Percentiles rank a stretch among this genome's conserved stretches.
phyloP scores from a whole-genome alignment of 2,329 filamentous ascomycete species.

The Curvularia spicifera region DNA sequence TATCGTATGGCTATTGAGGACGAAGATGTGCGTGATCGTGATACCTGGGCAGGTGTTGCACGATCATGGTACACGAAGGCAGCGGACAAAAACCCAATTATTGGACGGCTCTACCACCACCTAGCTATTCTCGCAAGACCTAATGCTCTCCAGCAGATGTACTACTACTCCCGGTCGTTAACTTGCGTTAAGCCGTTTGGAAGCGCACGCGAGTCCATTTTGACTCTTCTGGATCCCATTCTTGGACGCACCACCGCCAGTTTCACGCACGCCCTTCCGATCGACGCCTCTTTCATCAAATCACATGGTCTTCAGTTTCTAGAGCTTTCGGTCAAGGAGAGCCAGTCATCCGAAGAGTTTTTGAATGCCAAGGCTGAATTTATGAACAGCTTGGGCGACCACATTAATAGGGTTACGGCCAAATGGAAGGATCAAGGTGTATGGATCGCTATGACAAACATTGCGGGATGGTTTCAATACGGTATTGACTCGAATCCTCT shows the following conservation, averaged over 20 bases:
- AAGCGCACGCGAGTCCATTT: constrained; percentile 72
- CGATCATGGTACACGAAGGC: constrained; percentile 81
- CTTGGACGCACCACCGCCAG: constrained; percentile 46
- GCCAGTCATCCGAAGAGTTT: constrained; percentile 52
- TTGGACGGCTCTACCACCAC: constrained; percentile 86
- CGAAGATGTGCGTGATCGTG: constrained; percentile 73
- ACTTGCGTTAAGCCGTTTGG: constrained; percentile 71
- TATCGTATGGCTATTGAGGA: constrained; percentile 95
- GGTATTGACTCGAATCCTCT: no score
- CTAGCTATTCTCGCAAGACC: constrained; percentile 78
- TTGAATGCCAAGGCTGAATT: constrained; percentile 50
- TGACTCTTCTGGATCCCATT: constrained; percentile 68
- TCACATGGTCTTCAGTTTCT: constrained; percentile 70
- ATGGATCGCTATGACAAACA: no score
- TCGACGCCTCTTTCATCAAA: constrained; percentile 68
- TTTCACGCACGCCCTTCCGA: constrained; percentile 46
- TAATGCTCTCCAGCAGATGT: constrained; percentile 72
- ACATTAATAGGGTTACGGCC: no score
- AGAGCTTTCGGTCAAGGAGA: constrained; percentile 45
- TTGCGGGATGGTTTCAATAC: no score
- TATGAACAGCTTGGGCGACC: no score
- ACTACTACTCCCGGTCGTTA: constrained; percentile 73
- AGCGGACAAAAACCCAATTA: constrained; percentile 74
- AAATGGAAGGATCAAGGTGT: no score
- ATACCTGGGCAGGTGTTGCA: constrained; percentile 82